Conservation (phyloP, 331 rosid species). For the Erythrophleum ivorense region DNA sequence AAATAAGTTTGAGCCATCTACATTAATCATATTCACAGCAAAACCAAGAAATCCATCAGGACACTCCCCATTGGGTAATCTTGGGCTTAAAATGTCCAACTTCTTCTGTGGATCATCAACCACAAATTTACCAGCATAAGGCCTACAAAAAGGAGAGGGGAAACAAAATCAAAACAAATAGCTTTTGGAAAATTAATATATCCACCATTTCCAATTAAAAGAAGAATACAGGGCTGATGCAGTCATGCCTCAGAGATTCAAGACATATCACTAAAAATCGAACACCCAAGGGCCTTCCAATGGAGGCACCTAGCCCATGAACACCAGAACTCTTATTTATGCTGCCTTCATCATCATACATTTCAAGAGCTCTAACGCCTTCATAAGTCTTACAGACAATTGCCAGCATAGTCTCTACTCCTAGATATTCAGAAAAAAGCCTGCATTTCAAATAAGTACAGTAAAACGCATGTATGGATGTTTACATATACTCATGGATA, state of each 20-base stretch:
- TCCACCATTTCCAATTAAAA: slow-evolving; percentile 27
- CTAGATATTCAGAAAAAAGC: slow-evolving; percentile 88
- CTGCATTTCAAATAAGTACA: slow-evolving; percentile 59
- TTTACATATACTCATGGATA: slow-evolving; percentile 26
- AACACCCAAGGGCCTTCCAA: slow-evolving; percentile 78
- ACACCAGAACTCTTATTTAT: slow-evolving; percentile 68
- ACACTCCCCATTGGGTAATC: slow-evolving; percentile 77
- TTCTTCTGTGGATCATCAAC: slow-evolving; percentile 72
- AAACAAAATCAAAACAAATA: neutral
- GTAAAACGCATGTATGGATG: slow-evolving; percentile 32
- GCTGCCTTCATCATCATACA: slow-evolving; percentile 68
- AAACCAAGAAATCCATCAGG: slow-evolving; percentile 90
- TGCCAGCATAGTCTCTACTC: slow-evolving; percentile 79
- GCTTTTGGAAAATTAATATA: slow-evolving; percentile 23
- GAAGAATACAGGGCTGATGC: slow-evolving; percentile 39
- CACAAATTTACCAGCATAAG: slow-evolving; percentile 70
- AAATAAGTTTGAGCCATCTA: slow-evolving; percentile 62
- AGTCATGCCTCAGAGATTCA: slow-evolving; percentile 73
- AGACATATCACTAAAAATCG: slow-evolving; percentile 83
- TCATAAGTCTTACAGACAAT: slow-evolving; percentile 83
- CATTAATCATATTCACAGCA: slow-evolving; percentile 86
- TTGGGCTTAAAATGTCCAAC: slow-evolving; percentile 84
- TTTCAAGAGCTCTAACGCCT: slow-evolving; percentile 83
- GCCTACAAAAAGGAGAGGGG: slow-evolving; percentile 50
- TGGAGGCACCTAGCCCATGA: slow-evolving; percentile 72